These are phyloP conservation scores for Schizochytrium sp. DNA, from an alignment of 108 stramenopile species.

Conservation along the genomic window DNA sequence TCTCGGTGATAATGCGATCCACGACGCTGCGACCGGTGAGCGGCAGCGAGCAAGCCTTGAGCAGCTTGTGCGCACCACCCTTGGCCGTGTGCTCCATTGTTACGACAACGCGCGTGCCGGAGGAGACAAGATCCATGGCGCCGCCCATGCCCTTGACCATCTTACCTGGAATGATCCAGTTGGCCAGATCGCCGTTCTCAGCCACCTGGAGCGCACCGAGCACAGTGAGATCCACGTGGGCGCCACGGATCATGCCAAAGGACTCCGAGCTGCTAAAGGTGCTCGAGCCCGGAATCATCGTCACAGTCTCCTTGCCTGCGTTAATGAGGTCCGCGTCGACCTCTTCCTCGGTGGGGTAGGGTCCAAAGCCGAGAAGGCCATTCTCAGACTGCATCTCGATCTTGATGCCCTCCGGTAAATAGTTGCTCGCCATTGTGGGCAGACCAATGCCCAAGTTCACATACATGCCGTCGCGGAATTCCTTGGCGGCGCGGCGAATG, in stretches of 20 bases:
- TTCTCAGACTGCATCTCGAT: constrained; percentile 86
- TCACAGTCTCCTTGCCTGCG: constrained; percentile 84
- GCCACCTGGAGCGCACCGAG: constrained; percentile 79
- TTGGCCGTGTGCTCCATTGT: constrained; percentile 87
- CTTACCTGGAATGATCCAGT: constrained; percentile 88
- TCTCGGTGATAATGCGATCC: constrained; percentile 80
- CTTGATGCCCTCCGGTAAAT: constrained; percentile 68
- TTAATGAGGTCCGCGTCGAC: constrained; percentile 79
- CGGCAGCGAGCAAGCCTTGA: constrained; percentile 69
- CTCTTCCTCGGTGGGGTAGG: constrained; percentile 61
- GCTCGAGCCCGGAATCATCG: constrained; percentile 60
- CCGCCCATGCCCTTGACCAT: constrained; percentile 84
- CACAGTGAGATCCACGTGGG: constrained; percentile 80
- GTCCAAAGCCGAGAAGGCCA: constrained; percentile 76
- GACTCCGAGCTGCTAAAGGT: constrained; percentile 65
- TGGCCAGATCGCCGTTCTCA: constrained; percentile 74
- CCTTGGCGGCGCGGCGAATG: constrained; percentile 71
- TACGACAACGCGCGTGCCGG: constrained; percentile 69
- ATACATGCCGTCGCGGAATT: constrained; percentile 84
- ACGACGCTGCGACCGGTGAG: constrained; percentile 77
- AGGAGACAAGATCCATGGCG: constrained; percentile 83
- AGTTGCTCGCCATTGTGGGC: constrained; percentile 73
- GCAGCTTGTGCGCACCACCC: constrained; percentile 73
- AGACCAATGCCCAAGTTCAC: constrained; percentile 85
- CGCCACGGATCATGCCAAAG: constrained; percentile 85